Percentiles rank a stretch among this genome's conserved stretches.
Conservation (phyloP, 1,139 yeast genomes). For the Geotrichum klebahnii region DNA sequence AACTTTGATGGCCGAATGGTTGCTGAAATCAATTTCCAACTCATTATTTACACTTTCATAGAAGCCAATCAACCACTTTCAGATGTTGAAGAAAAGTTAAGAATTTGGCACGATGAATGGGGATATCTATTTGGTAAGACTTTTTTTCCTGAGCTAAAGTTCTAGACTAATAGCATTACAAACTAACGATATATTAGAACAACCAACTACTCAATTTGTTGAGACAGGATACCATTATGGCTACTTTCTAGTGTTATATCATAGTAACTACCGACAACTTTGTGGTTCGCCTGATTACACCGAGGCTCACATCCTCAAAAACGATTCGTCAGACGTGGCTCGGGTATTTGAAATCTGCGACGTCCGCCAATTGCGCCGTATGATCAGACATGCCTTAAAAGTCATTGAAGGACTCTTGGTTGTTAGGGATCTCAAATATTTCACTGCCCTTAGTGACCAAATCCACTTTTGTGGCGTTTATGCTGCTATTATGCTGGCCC, state of each 20-base stretch:
- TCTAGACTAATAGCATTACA: too few species aligned
- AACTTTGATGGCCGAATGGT: conserved; percentile 83
- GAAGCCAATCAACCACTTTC: conserved; percentile 42
- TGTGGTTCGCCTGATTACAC: background rate
- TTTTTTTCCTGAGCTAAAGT: background rate
- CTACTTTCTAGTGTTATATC: conserved; percentile 49
- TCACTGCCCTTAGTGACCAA: conserved; percentile 67
- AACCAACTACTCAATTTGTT: conserved; percentile 72
- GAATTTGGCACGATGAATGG: conserved; percentile 68
- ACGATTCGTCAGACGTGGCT: conserved; percentile 16
- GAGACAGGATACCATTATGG: conserved; percentile 70
- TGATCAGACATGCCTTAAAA: conserved; percentile 42
- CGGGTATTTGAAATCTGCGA: conserved; percentile 21
- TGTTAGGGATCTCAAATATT: conserved; percentile 56
- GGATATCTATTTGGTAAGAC: conserved; percentile 48
- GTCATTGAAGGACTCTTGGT: conserved; percentile 45
- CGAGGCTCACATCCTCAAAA: conserved; percentile 7
- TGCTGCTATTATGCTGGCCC: conserved; percentile 48
- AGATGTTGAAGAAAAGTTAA: conserved; percentile 42
- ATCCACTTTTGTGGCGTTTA: conserved; percentile 56
- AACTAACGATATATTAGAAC: too few species aligned
- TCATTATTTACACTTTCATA: conserved; percentile 58
- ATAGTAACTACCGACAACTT: conserved; percentile 32
- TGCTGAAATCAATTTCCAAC: conserved; percentile 65
- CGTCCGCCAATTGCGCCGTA: conserved; percentile 25